Percentiles rank a stretch among this genome's conserved stretches.
phyloP scores from a whole-genome alignment of 495 filamentous ascomycete genomes.

The Chaetomium cochliodes region DNA sequence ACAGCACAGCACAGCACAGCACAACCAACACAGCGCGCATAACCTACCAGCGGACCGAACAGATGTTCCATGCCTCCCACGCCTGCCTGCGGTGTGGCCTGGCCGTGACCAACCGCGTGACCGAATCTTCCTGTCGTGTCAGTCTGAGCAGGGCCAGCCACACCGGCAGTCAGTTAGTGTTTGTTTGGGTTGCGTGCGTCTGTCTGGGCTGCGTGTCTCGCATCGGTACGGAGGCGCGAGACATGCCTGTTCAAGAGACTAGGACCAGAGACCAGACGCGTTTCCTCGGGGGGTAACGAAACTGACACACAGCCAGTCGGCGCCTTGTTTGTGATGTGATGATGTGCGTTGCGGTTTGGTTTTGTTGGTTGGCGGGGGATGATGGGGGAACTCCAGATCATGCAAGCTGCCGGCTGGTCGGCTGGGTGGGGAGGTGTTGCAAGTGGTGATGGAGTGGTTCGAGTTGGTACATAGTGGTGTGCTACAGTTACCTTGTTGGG shows the following conservation, averaged over 20 bases:
- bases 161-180: not conserved
- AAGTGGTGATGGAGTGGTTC: not conserved
- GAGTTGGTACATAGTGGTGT: not conserved
- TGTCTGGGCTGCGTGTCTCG: not conserved
- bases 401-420: not conserved
- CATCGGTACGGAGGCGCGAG: too few species aligned
- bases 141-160: too few species aligned
- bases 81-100: not conserved
- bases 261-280: too few species aligned
- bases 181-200: not conserved
- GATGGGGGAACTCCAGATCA: not conserved
- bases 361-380: not conserved
- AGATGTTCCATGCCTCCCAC: too few species aligned
- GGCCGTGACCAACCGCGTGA: not conserved
- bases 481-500: not conserved
- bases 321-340: too few species aligned
- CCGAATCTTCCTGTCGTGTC: too few species aligned
- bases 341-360: not conserved
- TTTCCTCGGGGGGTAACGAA: too few species aligned
- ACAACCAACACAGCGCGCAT: too few species aligned
- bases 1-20: not conserved
- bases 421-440: not conserved
- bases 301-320: too few species aligned
- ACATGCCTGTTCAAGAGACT: too few species aligned
- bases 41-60: too few species aligned